These are phyloP conservation scores for Truncatella angustata DNA, from an alignment of 2,329 filamentous ascomycete genomes.

Conservation along the genomic window DNA sequence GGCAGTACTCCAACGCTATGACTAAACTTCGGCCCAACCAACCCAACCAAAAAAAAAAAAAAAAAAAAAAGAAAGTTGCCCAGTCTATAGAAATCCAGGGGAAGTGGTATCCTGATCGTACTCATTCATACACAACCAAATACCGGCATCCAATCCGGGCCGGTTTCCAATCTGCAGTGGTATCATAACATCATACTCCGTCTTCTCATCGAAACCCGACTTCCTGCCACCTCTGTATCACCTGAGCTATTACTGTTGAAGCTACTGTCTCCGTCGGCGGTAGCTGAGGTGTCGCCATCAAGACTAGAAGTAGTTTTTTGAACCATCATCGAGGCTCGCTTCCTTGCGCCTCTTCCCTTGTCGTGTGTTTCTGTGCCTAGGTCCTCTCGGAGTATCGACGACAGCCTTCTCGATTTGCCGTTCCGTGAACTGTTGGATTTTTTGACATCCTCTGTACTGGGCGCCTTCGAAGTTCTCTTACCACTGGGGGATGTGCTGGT, in stretches of 20 bases:
- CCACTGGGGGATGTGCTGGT: constrained; percentile 42
- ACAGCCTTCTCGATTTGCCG: constrained; percentile 36
- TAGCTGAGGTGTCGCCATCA: constrained; percentile 16
- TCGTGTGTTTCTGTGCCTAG: constrained; percentile 23
- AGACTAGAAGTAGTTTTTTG: constrained; percentile 32
- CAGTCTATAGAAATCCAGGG: too few species aligned
- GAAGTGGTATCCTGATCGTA: too few species aligned
- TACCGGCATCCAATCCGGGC: too few species aligned
- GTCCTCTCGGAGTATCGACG: constrained; percentile 36
- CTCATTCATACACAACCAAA: too few species aligned
- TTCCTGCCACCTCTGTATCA: constrained; percentile 21
- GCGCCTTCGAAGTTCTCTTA: constrained; percentile 15
- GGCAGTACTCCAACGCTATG: constrained; percentile 28
- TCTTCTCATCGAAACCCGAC: constrained; percentile 38
- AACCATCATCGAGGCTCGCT: constrained; percentile 42
- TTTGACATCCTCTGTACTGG: constrained; percentile 15
- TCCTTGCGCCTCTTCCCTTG: constrained; percentile 27
- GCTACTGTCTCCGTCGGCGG: constrained; percentile 33
- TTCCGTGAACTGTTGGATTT: constrained; percentile 28
- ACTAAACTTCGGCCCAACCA: constrained; percentile 9
- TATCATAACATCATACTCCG: constrained; percentile 60
- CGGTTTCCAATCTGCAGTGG: constrained; percentile 3
- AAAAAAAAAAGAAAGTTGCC: too few species aligned
- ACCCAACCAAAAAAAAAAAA: constrained; percentile 7
- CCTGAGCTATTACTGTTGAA: constrained; percentile 23